These are phyloP conservation scores for Sporothrix mexicana DNA, from an alignment of 2,329 filamentous ascomycete species.

Conservation along the genomic window DNA sequence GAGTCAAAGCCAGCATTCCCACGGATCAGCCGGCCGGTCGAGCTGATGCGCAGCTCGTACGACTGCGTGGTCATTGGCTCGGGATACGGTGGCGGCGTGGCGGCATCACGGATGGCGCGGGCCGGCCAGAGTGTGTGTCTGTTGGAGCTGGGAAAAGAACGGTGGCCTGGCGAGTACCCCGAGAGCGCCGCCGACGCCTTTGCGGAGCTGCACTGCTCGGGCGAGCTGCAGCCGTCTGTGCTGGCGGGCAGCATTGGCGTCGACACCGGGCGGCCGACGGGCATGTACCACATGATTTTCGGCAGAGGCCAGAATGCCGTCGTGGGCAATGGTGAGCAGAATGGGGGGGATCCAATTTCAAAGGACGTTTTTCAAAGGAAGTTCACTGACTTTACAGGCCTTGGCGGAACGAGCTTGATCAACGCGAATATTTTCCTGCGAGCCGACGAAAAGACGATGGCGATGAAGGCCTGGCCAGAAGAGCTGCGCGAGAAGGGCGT, in stretches of 20 bases:
- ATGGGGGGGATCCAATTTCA: too few relatives aligned
- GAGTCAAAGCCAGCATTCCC: slow-evolving; percentile 49
- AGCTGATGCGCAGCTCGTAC: slow-evolving; percentile 63
- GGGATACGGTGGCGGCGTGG: slow-evolving; percentile 71
- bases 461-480: slow-evolving; percentile 62
- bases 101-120: slow-evolving; percentile 68
- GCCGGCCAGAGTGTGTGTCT: slow-evolving; percentile 66
- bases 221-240: slow-evolving; percentile 53
- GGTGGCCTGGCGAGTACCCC: slow-evolving; percentile 71
- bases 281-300: slow-evolving; percentile 67
- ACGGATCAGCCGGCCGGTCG: slow-evolving; percentile 61
- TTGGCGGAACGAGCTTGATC: slow-evolving; percentile 69
- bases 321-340: slow-evolving; percentile 55
- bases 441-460: slow-evolving; percentile 60
- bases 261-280: slow-evolving; percentile 60
- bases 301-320: slow-evolving; percentile 69
- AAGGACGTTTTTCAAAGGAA: not conserved
- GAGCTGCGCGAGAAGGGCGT: slow-evolving; percentile 56
- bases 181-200: slow-evolving; percentile 53
- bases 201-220: slow-evolving; percentile 62
- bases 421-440: slow-evolving; percentile 72
- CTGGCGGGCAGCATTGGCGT: slow-evolving; percentile 51
- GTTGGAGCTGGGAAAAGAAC: slow-evolving; percentile 68
- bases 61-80: slow-evolving; percentile 72
- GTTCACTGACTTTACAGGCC: slow-evolving; percentile 51